These are phyloP conservation scores for Arthroderma sp. DNA, from an alignment of 2,329 filamentous ascomycete genomes.

Conservation along the genomic window DNA sequence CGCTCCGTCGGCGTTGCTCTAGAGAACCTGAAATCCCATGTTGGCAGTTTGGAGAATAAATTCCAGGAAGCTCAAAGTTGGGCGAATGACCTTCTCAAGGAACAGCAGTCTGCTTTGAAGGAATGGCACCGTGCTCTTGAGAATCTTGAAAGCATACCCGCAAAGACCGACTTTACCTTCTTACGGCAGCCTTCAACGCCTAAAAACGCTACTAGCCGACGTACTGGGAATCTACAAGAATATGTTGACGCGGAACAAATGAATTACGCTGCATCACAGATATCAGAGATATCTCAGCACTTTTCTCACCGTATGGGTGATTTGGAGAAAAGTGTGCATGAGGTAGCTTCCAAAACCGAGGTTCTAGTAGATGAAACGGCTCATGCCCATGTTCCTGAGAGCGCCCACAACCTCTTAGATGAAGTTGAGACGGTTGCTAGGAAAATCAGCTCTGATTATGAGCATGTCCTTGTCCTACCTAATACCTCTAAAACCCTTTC, in stretches of 20 bases:
- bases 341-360: constrained; percentile 45
- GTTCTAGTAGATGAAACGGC: constrained; percentile 19
- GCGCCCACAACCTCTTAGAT: constrained; percentile 56
- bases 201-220: constrained; percentile 30
- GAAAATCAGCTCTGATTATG: constrained; percentile 78
- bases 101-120: constrained; percentile 31
- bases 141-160: constrained; percentile 29
- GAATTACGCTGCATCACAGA: constrained; percentile 56
- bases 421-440: constrained; percentile 77
- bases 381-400: constrained; percentile 41
- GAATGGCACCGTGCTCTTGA: constrained; percentile 29
- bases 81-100: constrained; percentile 32
- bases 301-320: constrained; percentile 49
- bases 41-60: constrained; percentile 31
- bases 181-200: constrained; percentile 28
- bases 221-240: constrained; percentile 52
- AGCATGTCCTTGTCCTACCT: constrained; percentile 57
- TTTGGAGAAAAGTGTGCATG: constrained; percentile 46
- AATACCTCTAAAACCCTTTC: constrained; percentile 52
- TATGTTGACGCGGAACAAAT: constrained; percentile 64
- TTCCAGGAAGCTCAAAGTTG: constrained; percentile 35
- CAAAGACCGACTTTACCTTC: constrained; percentile 31
- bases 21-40: constrained; percentile 49
- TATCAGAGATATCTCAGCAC: constrained; percentile 44
- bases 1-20: constrained; percentile 72